phyloP scores from a whole-genome alignment of 495 filamentous ascomycete genomes.

The Talaromyces borbonicus region DNA sequence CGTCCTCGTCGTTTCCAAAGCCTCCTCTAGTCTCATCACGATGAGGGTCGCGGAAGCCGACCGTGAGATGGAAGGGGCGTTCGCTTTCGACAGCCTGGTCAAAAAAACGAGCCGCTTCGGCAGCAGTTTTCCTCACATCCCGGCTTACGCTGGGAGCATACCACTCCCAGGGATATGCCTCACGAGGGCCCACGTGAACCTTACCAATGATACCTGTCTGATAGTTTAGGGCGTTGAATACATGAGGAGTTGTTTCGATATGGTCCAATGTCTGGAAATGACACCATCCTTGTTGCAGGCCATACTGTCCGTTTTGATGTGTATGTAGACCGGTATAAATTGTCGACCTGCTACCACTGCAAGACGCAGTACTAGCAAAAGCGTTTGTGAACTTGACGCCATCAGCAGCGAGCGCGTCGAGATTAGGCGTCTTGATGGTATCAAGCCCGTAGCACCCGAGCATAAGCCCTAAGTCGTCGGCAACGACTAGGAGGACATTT shows the following conservation, averaged over 20 bases:
- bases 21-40: constrained; percentile 24
- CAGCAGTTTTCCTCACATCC: constrained; percentile 24
- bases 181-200: constrained; percentile 32
- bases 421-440: constrained; percentile 23
- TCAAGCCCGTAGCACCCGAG: constrained; percentile 28
- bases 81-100: constrained; percentile 13
- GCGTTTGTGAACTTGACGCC: constrained; percentile 26
- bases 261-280: constrained; percentile 33
- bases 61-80: constrained; percentile 25
- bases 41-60: constrained; percentile 33
- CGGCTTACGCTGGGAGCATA: constrained; percentile 18
- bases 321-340: constrained; percentile 39
- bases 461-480: constrained; percentile 32
- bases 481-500: constrained; percentile 32
- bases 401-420: constrained; percentile 26
- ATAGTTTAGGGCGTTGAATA: constrained; percentile 27
- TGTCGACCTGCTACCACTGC: constrained; percentile 27
- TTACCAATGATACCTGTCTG: constrained; percentile 36
- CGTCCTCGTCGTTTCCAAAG: constrained; percentile 24
- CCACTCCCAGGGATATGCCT: constrained; percentile 16
- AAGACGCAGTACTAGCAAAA: constrained; percentile 34
- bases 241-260: constrained; percentile 28
- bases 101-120: constrained; percentile 24
- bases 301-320: constrained; percentile 37
- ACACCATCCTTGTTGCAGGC: constrained; percentile 14